phyloP scores from a whole-genome alignment of 768 basidiomycete genomes.

The Porpolomopsis calyptriformis region DNA sequence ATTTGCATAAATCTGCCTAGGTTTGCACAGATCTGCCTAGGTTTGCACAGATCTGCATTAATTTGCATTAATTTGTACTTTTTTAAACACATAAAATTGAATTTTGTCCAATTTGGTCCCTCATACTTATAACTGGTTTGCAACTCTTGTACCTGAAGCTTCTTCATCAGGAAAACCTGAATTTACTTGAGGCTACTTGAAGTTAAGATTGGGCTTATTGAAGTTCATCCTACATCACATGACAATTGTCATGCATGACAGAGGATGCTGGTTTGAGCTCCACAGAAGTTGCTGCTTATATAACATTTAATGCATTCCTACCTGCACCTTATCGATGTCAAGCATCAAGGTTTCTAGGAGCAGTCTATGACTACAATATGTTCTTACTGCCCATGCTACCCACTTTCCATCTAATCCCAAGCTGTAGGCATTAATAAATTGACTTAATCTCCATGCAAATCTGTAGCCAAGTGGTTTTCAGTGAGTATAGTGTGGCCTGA shows the following conservation, averaged over 20 bases:
- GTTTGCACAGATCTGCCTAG: no score
- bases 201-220: not conserved
- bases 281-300: not conserved
- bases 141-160: no score
- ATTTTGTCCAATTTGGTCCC: no score
- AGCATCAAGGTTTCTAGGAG: conserved; percentile 10
- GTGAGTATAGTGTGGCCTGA: not conserved
- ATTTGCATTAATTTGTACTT: no score
- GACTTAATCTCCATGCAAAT: conserved; percentile 9
- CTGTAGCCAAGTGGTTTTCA: not conserved
- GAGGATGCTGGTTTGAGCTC: not conserved
- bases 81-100: no score
- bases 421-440: conserved; percentile 18
- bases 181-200: no score
- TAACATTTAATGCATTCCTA: not conserved
- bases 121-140: no score
- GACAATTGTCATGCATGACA: not conserved
- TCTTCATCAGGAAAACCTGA: no score
- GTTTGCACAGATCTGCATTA: no score
- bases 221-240: not conserved
- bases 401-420: conserved; percentile 13
- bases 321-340: not conserved
- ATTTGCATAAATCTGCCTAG: no score
- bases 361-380: conserved; percentile 15
- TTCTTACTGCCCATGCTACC: conserved; percentile 15